Base-by-base conservation (phyloP, 352 stramenopile species). In the Globisporangium rhizosaccharum region DNA sequence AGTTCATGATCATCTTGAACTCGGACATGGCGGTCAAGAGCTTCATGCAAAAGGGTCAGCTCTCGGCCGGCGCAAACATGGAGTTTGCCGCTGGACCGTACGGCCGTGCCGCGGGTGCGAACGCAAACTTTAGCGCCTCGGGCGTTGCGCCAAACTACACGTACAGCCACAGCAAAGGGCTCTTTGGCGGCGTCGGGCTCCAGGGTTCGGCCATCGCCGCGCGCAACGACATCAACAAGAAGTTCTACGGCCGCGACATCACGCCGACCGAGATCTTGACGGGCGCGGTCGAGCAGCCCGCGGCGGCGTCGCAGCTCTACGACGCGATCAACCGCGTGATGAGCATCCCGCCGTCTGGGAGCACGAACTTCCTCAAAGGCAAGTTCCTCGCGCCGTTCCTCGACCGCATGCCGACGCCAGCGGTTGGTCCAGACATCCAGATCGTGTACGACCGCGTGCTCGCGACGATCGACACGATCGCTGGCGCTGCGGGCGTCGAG, bases 1-100 rank as follows among this genome's bases (percentile, higher is more conserved):
- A 92, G 72, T 92, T 93, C 57, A 76, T 95, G 81, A 87, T 95
- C 63, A 86, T 98, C 47, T 75, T 98, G 39, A 98, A 98, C 87
- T 98, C 86, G 60, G 90, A 98, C 46, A 73, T 76, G 49, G 89
- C 96, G 14, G 92, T 98, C 36, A 89, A 97, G 71, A 87, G 71
- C 62, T 95, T 95, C 62, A 90, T 90, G 75, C 80, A 92, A 48
- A 88, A 88, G 65, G 76, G 76, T 10, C 83, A 93, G 61, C 66
- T 93, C n/a, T 90, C 78, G n/a, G 80, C 79, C 6, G 85, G 85
- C 25, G 84, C 82, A 30, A 91, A 89, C 66, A 68, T 95, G 44
- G 83, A 93, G 61, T 90, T 94, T 48, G 85, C 85, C 9, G 85
- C 79, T 0, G 85, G 85, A 17, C 85, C 85, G 9, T 94, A 92